A percentile compares a stretch with the other conserved stretches of the same genome.
phyloP scores from a whole-genome alignment of 805 yeast species.

The Saturnispora saitoi region DNA sequence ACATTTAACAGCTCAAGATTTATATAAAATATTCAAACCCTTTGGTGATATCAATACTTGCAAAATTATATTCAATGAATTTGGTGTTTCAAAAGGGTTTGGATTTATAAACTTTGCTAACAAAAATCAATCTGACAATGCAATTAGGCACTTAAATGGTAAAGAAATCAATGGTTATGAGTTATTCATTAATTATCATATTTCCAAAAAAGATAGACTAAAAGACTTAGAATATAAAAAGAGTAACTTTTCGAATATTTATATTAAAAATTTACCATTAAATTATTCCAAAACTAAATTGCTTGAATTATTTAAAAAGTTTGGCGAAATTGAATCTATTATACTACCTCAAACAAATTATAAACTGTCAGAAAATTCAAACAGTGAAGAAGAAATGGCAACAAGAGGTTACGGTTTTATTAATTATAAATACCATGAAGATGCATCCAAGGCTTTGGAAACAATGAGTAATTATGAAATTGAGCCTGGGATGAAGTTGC shows the following conservation, averaged over 20 bases:
- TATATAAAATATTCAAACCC: conserved; percentile 30
- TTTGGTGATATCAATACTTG: conserved; percentile 38
- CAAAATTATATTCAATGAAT: conserved; percentile 40
- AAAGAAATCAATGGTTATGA: conserved; percentile 24
- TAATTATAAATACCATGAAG: conserved; percentile 39
- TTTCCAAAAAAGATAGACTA: conserved; percentile 54
- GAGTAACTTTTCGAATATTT: conserved; percentile 44
- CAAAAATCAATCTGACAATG: conserved; percentile 51
- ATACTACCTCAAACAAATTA: conserved; percentile 39
- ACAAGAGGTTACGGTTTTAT: conserved; percentile 44
- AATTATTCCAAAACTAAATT: conserved; percentile 32
- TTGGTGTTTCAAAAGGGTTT: conserved; percentile 39
- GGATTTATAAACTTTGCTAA: conserved; percentile 62
- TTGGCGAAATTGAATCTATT: conserved; percentile 41
- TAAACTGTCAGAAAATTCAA: conserved; percentile 9
- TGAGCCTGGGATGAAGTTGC: conserved; percentile 20
- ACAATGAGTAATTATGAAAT: conserved; percentile 36
- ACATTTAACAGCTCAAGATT: conserved; percentile 30
- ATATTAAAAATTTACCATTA: conserved; percentile 43
- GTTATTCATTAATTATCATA: conserved; percentile 52
- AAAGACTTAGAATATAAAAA: conserved; percentile 37
- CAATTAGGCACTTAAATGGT: conserved; percentile 38
- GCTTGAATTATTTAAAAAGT: conserved; percentile 34
- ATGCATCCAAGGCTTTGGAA: conserved; percentile 35
- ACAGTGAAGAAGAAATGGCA: background rate